Base-by-base conservation (phyloP, 441 rosid genomes). In the Melastoma candidum region DNA sequence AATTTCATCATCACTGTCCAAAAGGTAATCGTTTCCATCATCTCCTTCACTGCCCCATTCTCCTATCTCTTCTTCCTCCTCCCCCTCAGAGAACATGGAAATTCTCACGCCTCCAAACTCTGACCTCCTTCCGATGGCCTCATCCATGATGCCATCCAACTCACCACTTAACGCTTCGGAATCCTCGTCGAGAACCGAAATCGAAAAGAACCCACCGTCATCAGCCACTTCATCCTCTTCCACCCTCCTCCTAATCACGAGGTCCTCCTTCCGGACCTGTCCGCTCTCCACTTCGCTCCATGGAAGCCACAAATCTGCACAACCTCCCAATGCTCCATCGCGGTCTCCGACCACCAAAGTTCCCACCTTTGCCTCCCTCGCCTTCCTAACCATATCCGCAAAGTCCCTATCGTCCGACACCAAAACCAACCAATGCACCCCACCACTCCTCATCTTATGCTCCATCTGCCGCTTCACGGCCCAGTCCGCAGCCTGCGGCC, bases 401-500 rank as follows among this genome's bases (percentile, higher is more conserved):
- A 92, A 92, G 61, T 87, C 96, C 14, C 79, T 82, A 69, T 92
- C 96, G 67, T 85, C 98, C 3, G 96, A 82, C 1, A 92, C 90
- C 72, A 87, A 58, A 43, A 92, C 64, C 72, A 92, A 59, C 96
- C 95, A 85, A 61, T 90, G 95, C 49, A 87, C 71, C 46, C 95
- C 87, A 56, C 89, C 71, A 12, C 77, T 32, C 41, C 41, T 85
- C 98, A 85, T 81, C 0, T 95, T 85, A 70, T 85, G 93, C 61
- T 78, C 80, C 74, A 87, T 85, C 67, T 90, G 96, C 63, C 81
- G 80, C 77, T 87, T 90, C 78, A 90, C 68, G 9, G 95, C 95
- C 98, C 93, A 87, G 69, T 90, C 96, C 25, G 98, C 96, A 0
- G 98, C 98, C 59, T 87, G 98, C 0, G 98, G 95, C 70, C 87